phyloP scores from a whole-genome alignment of 441 rosid species.

The California macrophylla region DNA sequence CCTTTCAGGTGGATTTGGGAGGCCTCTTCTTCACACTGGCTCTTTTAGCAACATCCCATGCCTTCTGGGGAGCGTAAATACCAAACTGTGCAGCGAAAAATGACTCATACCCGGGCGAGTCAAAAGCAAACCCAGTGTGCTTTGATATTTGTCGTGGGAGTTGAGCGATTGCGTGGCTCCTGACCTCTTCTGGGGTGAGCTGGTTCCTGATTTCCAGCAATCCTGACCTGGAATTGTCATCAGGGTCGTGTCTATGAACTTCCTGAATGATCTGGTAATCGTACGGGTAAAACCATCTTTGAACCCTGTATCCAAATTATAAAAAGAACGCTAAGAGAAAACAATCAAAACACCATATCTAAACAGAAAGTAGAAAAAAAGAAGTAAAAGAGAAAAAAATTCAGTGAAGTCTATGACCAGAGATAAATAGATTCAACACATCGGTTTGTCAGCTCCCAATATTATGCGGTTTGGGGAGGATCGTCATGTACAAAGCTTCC shows the following conservation, averaged over 20 bases:
- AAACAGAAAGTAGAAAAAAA: neutral
- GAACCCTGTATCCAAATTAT: constrained; percentile 39
- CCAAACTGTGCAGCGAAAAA: constrained; percentile 94
- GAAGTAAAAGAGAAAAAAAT: neutral
- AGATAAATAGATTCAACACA: too few relatives aligned
- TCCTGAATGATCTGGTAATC: constrained; percentile 93
- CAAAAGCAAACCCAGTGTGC: constrained; percentile 94
- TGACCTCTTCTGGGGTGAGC: constrained; percentile 69
- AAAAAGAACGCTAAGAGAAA: neutral
- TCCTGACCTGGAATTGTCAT: constrained; percentile 39
- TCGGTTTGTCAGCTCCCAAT: too few relatives aligned
- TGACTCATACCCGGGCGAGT: constrained; percentile 93
- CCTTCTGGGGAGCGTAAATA: constrained; percentile 72
- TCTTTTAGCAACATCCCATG: constrained; percentile 97
- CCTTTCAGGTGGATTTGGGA: constrained; percentile 33
- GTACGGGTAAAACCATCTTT: constrained; percentile 89
- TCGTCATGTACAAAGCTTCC: too few relatives aligned
- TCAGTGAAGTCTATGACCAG: too few relatives aligned
- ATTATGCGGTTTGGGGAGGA: too few relatives aligned
- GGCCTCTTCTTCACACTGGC: constrained; percentile 56
- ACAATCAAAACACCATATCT: neutral
- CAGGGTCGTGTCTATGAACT: constrained; percentile 64
- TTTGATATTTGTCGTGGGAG: constrained; percentile 83
- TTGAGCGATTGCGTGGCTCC: constrained; percentile 75
- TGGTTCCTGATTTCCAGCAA: constrained; percentile 45